phyloP scores from a whole-genome alignment of 2,329 filamentous ascomycete genomes.

The Fusarium verticillioides region DNA sequence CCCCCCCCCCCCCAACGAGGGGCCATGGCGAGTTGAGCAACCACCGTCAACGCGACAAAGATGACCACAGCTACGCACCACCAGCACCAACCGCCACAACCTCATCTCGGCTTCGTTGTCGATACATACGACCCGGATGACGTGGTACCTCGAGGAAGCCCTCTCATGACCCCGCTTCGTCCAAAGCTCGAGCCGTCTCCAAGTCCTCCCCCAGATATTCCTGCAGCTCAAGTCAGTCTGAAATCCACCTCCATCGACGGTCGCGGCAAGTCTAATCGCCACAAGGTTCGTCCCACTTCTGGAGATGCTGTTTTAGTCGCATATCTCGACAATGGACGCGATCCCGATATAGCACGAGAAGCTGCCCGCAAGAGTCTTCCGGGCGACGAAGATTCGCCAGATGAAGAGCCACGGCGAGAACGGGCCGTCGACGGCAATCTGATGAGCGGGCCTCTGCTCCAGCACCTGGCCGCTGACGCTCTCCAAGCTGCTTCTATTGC shows the following conservation, averaged over 20 bases:
- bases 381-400: conserved; percentile 50
- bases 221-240: conserved; percentile 50
- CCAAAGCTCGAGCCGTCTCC: conserved; percentile 48
- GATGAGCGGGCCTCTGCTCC: conserved; percentile 43
- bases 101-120: conserved; percentile 41
- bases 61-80: conserved; percentile 51
- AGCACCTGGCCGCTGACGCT: conserved; percentile 49
- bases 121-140: conserved; percentile 60
- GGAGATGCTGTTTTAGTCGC: conserved; percentile 75
- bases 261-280: conserved; percentile 63
- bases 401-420: conserved; percentile 35
- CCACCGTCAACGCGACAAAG: conserved; percentile 44
- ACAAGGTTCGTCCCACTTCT: conserved; percentile 66
- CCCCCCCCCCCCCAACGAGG: conserved; percentile 16
- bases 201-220: conserved; percentile 52
- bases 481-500: conserved; percentile 43
- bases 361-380: conserved; percentile 66
- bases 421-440: conserved; percentile 19
- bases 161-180: conserved; percentile 51
- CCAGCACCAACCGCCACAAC: conserved; percentile 46
- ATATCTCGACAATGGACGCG: conserved; percentile 71
- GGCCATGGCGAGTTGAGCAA: conserved; percentile 51
- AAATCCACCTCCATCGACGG: conserved; percentile 45
- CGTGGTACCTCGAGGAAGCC: conserved; percentile 54
- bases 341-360: conserved; percentile 70